phyloP scores from a whole-genome alignment of 805 yeast species.

The Zygotorulaspora danielsina region DNA sequence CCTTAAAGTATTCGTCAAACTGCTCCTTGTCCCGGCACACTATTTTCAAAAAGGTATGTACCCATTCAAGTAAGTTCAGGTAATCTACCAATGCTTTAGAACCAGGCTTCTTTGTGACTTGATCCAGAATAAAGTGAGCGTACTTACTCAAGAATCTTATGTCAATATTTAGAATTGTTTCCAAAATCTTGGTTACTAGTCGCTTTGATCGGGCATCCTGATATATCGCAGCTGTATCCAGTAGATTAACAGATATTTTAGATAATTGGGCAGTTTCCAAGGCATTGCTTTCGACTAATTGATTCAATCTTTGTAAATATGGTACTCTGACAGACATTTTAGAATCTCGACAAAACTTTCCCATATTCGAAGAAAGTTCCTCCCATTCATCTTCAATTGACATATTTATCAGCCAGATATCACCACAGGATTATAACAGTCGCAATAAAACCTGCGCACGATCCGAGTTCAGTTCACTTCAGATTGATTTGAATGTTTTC shows the following conservation, averaged over 20 bases:
- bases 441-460: no score
- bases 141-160: conserved; percentile 37
- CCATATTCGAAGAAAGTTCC: conserved; percentile 22
- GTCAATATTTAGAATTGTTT: conserved; percentile 34
- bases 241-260: conserved; percentile 35
- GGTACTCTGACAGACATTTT: conserved; percentile 26
- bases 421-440: no score
- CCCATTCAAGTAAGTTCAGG: conserved; percentile 57
- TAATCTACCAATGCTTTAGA: conserved; percentile 55
- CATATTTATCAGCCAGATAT: background rate
- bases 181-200: conserved; percentile 41
- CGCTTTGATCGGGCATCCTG: conserved; percentile 48
- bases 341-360: conserved; percentile 24
- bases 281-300: conserved; percentile 18
- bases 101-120: conserved; percentile 32
- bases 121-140: conserved; percentile 38
- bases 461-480: no score
- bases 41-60: conserved; percentile 36
- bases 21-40: conserved; percentile 19
- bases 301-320: conserved; percentile 24
- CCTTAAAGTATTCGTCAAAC: conserved; percentile 34
- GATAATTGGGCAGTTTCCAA: conserved; percentile 26
- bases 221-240: conserved; percentile 48
- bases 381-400: conserved; percentile 20
- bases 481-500: no score